Percentiles rank a stretch among this genome's conserved stretches.
These are phyloP conservation scores for Candida stauntonica DNA, from an alignment of 805 yeast genomes.

Conservation along the genomic window DNA sequence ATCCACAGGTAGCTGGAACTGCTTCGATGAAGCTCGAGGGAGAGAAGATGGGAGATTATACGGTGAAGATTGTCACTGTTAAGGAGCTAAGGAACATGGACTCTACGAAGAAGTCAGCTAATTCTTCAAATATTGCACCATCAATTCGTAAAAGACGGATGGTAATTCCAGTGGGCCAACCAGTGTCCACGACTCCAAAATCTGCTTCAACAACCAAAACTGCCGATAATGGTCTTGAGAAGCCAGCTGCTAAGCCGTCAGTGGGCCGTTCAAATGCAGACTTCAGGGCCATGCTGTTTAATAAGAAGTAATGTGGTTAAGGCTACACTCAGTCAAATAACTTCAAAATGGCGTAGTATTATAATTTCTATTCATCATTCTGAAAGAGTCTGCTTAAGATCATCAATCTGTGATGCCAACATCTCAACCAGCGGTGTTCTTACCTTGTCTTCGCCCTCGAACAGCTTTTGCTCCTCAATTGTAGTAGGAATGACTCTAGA, in stretches of 20 bases:
- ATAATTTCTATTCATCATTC: conserved; percentile 2
- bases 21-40: conserved; percentile 43
- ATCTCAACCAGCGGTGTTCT: conserved; percentile 40
- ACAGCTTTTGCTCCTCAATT: conserved; percentile 55
- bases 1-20: conserved; percentile 44
- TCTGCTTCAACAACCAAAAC: background rate
- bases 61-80: conserved; percentile 32
- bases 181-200: background rate
- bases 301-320: conserved; percentile 6
- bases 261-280: conserved; percentile 22
- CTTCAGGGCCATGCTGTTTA: conserved; percentile 24
- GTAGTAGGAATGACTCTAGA: conserved; percentile 63
- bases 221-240: background rate
- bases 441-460: conserved; percentile 44
- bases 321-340: too few species aligned
- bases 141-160: conserved; percentile 6
- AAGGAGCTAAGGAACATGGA: conserved; percentile 25
- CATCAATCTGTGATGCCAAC: conserved; percentile 47
- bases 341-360: too few species aligned
- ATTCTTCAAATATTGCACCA: background rate
- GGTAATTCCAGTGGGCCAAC: background rate
- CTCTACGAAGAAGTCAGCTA: background rate
- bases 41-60: conserved; percentile 31
- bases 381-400: conserved; percentile 39
- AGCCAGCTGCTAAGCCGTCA: conserved; percentile 2